Conservation (phyloP, 1,284 basidiomycete species). For the Papiliotrema laurentii region DNA sequence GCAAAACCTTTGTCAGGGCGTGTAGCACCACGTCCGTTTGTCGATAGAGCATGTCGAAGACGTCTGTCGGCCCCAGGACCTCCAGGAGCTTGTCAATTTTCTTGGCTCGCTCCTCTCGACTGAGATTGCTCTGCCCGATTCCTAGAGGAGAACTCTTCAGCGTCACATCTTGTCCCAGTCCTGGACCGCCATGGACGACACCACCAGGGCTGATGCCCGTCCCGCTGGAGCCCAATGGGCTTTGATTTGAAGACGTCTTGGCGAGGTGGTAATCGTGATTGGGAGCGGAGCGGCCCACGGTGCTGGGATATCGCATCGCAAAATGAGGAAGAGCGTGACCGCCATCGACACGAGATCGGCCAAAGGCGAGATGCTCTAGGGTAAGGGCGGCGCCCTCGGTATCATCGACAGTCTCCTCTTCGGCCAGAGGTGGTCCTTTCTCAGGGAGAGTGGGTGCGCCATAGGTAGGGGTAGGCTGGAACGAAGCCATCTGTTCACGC, state of each 20-base stretch:
- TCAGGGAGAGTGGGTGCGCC: background rate
- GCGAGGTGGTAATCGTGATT: conserved; percentile 42
- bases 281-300: conserved; percentile 14
- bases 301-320: conserved; percentile 13
- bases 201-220: conserved; percentile 2
- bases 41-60: conserved; percentile 42
- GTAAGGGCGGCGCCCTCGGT: conserved; percentile 49
- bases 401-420: conserved; percentile 37
- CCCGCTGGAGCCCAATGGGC: background rate
- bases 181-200: too few species aligned
- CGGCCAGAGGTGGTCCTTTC: background rate
- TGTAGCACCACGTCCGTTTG: conserved; percentile 43
- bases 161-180: background rate
- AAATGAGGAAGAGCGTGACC: conserved; percentile 38
- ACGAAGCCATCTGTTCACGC: conserved; percentile 1
- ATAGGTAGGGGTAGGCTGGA: background rate
- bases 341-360: conserved; percentile 38
- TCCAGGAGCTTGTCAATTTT: conserved; percentile 37
- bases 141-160: background rate
- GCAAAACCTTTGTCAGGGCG: conserved; percentile 41
- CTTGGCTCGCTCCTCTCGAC: conserved; percentile 24
- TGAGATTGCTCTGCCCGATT: conserved; percentile 4
- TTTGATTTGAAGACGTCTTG: conserved; percentile 6
- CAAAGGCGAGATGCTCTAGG: conserved; percentile 48
- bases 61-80: conserved; percentile 40